These are phyloP conservation scores for Tolypocladium inflatum DNA, from an alignment of 2,329 filamentous ascomycete species.

Conservation along the genomic window DNA sequence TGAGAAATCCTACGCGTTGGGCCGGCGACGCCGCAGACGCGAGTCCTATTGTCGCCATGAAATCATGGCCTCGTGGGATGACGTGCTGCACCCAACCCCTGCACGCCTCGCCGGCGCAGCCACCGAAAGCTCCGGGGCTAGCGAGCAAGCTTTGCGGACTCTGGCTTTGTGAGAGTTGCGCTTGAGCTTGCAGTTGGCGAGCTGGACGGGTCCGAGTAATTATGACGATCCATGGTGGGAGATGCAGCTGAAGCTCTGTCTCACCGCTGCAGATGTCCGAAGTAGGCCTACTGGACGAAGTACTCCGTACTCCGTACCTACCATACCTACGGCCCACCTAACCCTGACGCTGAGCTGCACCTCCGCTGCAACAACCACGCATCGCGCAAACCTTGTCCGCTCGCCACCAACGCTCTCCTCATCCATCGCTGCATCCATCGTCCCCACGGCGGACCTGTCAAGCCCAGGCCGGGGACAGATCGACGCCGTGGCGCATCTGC, in stretches of 20 bases:
- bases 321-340: no score
- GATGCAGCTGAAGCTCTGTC: background rate
- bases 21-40: background rate
- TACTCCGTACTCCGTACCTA: no score
- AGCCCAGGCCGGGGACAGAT: background rate
- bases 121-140: background rate
- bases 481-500: background rate
- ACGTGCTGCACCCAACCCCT: background rate
- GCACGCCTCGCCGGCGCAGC: background rate
- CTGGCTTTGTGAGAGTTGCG: background rate
- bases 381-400: background rate
- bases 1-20: background rate
- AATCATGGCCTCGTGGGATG: background rate
- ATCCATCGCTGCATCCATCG: background rate
- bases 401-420: background rate
- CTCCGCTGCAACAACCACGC: background rate
- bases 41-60: background rate
- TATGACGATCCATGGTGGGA: background rate
- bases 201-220: background rate
- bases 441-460: background rate
- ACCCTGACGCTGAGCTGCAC: background rate
- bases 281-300: no score
- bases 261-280: background rate
- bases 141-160: background rate
- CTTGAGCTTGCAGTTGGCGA: background rate